Base-by-base conservation (phyloP, 2,329 filamentous ascomycete species). In the Ophiosphaerella narmari region DNA sequence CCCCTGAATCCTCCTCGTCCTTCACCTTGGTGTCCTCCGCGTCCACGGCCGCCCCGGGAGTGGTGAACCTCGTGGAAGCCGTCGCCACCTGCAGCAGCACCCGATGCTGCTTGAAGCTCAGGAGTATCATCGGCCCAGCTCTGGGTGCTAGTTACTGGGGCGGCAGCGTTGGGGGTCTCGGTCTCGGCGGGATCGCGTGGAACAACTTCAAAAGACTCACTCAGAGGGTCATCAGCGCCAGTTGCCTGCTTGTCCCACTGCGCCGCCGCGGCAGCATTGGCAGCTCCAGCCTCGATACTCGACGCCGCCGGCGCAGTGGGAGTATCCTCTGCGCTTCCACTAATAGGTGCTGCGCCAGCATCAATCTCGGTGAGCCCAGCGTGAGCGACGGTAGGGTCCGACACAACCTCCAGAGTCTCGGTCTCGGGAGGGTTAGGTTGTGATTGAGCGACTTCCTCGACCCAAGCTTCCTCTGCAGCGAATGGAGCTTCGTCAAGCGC, bases 71-170 rank as follows among this genome's bases (percentile, higher is more conserved):
- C 84, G 52, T 87, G 85, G 79, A 91, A 91, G 21, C 88, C 88
- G 65, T 90, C 88, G 42, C 80, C 76, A 40, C 75, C 74, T 31
- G 74, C 53, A 14, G 66, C 57, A 38, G 69, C 51, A 18, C 72
- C 51, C 29, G 57, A 49, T 23, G 67, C 55, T 29, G 63, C 63
- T 39, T 59, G 58, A 16, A 63, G 65, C 32, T 71, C 70, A 11
- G 65, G 63, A 18, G 89, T 83, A 53, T 94, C 89, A 65, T 96
- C 91, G 23, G 90, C 90, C 90, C 90, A 95, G 64, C 86, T 91
- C 67, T 88, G 85, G 6, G 83, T 85, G 39, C 85, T 82, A n/a
- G 83, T 85, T 23, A 84, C 83, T 16, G 73, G 67, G 12, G 74
- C 72, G 16, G 70, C 57, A 39, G 80, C 75, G 36, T 84, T 70